Evolutionary conservation across 2,329 filamentous ascomycete species (phyloP).

Genomic region (Pseudomassariella vexata): DNA sequence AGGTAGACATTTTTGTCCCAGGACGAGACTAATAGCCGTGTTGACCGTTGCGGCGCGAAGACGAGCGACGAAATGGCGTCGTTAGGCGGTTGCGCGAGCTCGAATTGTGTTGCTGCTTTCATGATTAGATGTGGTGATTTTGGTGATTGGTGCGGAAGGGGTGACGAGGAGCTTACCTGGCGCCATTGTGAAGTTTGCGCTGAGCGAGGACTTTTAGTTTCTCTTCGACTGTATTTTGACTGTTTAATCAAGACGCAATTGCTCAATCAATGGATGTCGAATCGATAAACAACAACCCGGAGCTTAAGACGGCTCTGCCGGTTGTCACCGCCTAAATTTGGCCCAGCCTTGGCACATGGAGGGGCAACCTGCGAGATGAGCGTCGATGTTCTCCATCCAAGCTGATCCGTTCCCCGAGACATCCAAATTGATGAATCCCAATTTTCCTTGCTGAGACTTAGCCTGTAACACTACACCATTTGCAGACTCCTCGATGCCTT

Average conservation of each 20-base stretch:
- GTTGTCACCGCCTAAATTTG: constrained; percentile 15
- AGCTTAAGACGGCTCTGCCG: constrained; percentile 11
- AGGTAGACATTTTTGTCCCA: constrained; percentile 93
- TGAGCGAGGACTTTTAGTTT: too few species aligned
- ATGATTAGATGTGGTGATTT: constrained; percentile 10
- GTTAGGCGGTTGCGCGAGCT: constrained; percentile 73
- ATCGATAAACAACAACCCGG: constrained; percentile 12
- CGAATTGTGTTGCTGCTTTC: constrained; percentile 65
- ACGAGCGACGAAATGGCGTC: constrained; percentile 84
- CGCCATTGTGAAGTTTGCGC: constrained; percentile 13
- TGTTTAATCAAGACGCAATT: too few species aligned
- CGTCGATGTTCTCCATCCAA: too few species aligned
- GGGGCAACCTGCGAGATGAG: constrained; percentile 4
- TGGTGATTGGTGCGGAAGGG: constrained; percentile 1
- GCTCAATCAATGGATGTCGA: background rate
- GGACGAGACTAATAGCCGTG: constrained; percentile 79
- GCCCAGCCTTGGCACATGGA: constrained; percentile 5
- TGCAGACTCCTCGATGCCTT: constrained; percentile 53
- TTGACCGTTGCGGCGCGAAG: constrained; percentile 74
- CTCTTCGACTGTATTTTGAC: too few species aligned
- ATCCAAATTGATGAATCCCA: background rate
- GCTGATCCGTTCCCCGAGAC: too few species aligned
- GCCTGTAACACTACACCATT: too few species aligned
- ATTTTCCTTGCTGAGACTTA: too few species aligned
- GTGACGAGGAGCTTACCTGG: constrained; percentile 12